A percentile compares a stretch with the other conserved stretches of the same genome.
These are phyloP conservation scores for Daldinia sp. DNA, from an alignment of 2,329 filamentous ascomycete genomes.

Conservation along the genomic window DNA sequence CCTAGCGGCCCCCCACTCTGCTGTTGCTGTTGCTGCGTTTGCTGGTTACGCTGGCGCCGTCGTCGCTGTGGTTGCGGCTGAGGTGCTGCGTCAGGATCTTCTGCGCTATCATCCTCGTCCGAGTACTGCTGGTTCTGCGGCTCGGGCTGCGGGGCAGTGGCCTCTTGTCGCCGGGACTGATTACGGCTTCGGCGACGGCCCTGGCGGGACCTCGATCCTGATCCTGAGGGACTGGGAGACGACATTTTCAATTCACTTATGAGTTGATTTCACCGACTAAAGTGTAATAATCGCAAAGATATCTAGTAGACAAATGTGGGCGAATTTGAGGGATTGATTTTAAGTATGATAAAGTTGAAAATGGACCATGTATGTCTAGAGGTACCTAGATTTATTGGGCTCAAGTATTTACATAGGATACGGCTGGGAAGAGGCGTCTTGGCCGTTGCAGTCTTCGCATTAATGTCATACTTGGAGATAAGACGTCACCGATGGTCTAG, in stretches of 20 bases:
- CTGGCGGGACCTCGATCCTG: conserved; percentile 36
- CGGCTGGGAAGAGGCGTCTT: neutral
- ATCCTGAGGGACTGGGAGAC: conserved; percentile 44
- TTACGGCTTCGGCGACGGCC: conserved; percentile 49
- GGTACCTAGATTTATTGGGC: conserved; percentile 1
- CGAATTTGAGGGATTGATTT: neutral
- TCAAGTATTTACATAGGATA: conserved; percentile 41
- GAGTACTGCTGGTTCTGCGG: conserved; percentile 41
- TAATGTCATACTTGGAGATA: conserved; percentile 27
- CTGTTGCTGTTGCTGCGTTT: conserved; percentile 37
- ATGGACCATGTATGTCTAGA: neutral
- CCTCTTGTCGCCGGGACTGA: conserved; percentile 43
- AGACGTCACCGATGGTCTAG: conserved; percentile 37
- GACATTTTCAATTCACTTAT: conserved; percentile 43
- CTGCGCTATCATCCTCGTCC: conserved; percentile 43
- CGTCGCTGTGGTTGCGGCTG: conserved; percentile 44
- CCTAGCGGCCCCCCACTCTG: conserved; percentile 46
- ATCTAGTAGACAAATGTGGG: neutral
- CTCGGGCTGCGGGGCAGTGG: conserved; percentile 44
- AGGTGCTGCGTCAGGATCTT: conserved; percentile 47
- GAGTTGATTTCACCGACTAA: neutral
- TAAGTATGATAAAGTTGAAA: neutral
- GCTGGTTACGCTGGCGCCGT: conserved; percentile 40
- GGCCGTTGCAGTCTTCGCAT: neutral
- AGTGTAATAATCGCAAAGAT: neutral